Conservation (phyloP, 2,329 filamentous ascomycete species). For the Clonostachys rosea region DNA sequence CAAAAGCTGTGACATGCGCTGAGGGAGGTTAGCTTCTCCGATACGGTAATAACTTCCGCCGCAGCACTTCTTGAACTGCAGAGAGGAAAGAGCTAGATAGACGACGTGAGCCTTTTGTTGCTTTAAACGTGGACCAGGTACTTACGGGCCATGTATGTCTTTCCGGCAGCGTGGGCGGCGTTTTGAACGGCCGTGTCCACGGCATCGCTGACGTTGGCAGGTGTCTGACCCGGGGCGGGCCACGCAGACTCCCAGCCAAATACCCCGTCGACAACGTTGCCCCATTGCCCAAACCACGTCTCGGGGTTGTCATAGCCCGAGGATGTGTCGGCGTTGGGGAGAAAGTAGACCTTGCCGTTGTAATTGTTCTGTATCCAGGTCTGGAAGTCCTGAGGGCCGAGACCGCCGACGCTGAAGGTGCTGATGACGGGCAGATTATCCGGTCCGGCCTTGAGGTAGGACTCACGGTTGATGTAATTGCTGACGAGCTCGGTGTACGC, state of each 20-base stretch:
- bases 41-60: slow-evolving; percentile 6
- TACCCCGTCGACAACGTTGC: slow-evolving; percentile 5
- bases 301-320: not conserved
- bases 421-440: slow-evolving; percentile 3
- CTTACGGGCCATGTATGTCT: slow-evolving; percentile 6
- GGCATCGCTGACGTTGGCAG: slow-evolving; percentile 4
- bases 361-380: slow-evolving; percentile 1
- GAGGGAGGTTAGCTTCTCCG: slow-evolving; percentile 6
- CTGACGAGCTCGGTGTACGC: slow-evolving; percentile 1
- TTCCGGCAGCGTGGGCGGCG: slow-evolving; percentile 1
- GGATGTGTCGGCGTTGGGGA: slow-evolving; percentile 4
- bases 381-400: not conserved
- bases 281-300: slow-evolving; percentile 3
- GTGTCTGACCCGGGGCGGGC: slow-evolving; percentile 1
- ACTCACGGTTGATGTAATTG: not conserved
- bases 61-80: slow-evolving; percentile 7
- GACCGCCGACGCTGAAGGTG: slow-evolving; percentile 5
- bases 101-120: too few species aligned
- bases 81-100: slow-evolving; percentile 3
- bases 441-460: slow-evolving; percentile 2
- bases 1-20: slow-evolving; percentile 6
- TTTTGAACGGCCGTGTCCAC: slow-evolving; percentile 1
- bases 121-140: not conserved
- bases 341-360: slow-evolving; percentile 4
- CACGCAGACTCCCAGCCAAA: slow-evolving; percentile 9